phyloP scores from a whole-genome alignment of 345 rosid species.

The Gossypium sturtianum region DNA sequence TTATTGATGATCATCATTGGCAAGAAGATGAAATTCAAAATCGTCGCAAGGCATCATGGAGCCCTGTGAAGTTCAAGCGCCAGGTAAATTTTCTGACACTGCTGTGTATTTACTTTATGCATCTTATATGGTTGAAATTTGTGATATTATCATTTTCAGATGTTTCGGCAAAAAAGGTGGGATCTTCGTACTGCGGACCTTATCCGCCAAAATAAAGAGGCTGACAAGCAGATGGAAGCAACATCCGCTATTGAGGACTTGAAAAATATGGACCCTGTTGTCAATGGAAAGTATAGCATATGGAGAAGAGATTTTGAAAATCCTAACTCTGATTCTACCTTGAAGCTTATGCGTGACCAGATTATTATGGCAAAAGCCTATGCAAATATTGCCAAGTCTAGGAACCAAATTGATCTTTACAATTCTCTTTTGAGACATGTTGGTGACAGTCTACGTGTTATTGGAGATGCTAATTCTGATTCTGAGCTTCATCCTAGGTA shows the following conservation, averaged over 20 bases:
- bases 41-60: constrained; percentile 29
- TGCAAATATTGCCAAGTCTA: constrained; percentile 78
- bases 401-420: constrained; percentile 50
- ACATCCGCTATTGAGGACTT: constrained; percentile 53
- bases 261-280: constrained; percentile 44
- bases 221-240: constrained; percentile 45
- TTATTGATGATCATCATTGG: constrained; percentile 22
- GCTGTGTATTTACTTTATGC: constrained; percentile 8
- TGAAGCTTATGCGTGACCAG: constrained; percentile 96
- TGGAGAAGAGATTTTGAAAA: constrained; percentile 92
- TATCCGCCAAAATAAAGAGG: constrained; percentile 50
- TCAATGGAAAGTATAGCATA: constrained; percentile 72
- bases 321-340: constrained; percentile 73
- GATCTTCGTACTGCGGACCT: constrained; percentile 56
- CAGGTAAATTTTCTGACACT: constrained; percentile 42
- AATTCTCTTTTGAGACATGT: constrained; percentile 52
- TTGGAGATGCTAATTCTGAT: constrained; percentile 76
- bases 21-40: constrained; percentile 28
- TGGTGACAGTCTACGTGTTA: constrained; percentile 55
- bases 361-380: constrained; percentile 92
- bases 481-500: constrained; percentile 82
- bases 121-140: constrained; percentile 19
- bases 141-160: constrained; percentile 40
- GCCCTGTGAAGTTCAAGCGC: constrained; percentile 84
- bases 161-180: constrained; percentile 55